phyloP scores from a whole-genome alignment of 495 filamentous ascomycete genomes.

The Daldinia caldariorum region DNA sequence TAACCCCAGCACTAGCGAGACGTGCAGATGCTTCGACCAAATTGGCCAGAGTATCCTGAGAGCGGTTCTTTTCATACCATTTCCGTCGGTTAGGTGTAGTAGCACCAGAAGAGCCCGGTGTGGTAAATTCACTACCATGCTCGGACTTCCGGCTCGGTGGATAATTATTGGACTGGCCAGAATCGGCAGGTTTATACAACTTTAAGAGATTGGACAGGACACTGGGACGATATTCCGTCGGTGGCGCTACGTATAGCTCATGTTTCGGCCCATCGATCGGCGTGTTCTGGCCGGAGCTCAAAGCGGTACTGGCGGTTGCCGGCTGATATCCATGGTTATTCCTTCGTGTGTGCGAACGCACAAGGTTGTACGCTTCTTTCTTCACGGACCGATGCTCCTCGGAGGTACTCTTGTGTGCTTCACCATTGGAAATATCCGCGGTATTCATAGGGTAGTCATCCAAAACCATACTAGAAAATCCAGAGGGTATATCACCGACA shows the following conservation, averaged over 20 bases:
- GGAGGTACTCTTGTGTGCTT: conserved; percentile 31
- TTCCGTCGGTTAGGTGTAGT: conserved; percentile 62
- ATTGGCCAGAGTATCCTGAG: conserved; percentile 60
- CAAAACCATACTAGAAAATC: conserved; percentile 32
- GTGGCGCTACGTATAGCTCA: conserved; percentile 73
- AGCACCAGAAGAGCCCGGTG: conserved; percentile 56
- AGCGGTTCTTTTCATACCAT: conserved; percentile 71
- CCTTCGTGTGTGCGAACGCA: conserved; percentile 61
- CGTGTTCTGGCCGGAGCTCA: conserved; percentile 68
- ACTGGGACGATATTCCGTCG: conserved; percentile 76
- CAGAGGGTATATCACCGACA: conserved; percentile 31
- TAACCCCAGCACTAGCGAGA: conserved; percentile 55
- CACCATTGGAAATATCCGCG: conserved; percentile 38
- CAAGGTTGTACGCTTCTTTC: conserved; percentile 60
- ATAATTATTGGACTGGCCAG: conserved; percentile 39
- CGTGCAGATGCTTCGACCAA: conserved; percentile 67
- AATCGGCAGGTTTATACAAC: conserved; percentile 64
- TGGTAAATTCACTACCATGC: conserved; percentile 46
- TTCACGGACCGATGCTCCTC: conserved; percentile 45
- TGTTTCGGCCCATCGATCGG: conserved; percentile 68
- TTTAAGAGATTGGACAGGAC: conserved; percentile 82
- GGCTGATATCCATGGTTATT: conserved; percentile 26
- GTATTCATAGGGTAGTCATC: conserved; percentile 28
- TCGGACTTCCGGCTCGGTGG: conserved; percentile 40
- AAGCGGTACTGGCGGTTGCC: conserved; percentile 43